These are phyloP conservation scores for Eimeria sp. DNA, from an alignment of 169 alveolate species.

Conservation along the genomic window DNA sequence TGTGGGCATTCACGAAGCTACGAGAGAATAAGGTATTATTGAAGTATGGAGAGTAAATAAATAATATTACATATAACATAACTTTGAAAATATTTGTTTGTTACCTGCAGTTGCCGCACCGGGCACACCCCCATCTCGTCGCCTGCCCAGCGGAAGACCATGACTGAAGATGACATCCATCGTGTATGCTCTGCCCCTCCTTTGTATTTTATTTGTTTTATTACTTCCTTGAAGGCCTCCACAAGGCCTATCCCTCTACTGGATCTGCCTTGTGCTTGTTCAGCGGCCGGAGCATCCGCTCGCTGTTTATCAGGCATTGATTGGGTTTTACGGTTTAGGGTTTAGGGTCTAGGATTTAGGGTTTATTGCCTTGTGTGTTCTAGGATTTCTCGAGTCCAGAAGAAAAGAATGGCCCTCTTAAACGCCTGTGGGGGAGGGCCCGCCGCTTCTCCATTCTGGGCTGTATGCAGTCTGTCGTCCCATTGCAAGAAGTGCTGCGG, in stretches of 20 bases:
- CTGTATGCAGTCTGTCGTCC: slow-evolving; percentile 41
- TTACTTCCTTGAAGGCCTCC: too few relatives aligned
- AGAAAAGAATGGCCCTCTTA: background rate
- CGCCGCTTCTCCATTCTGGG: slow-evolving; percentile 50
- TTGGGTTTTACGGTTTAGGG: too few relatives aligned
- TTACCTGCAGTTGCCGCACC: slow-evolving; percentile 2
- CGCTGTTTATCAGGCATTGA: too few relatives aligned
- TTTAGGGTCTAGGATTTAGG: background rate
- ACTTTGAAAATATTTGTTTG: background rate
- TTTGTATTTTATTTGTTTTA: background rate
- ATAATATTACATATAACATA: background rate
- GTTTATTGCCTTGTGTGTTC: background rate
- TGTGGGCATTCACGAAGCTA: too few relatives aligned
- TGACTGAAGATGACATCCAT: slow-evolving; percentile 68
- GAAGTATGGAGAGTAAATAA: background rate
- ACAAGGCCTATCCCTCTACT: background rate
- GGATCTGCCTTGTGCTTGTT: background rate
- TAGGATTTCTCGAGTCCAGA: slow-evolving; percentile 50
- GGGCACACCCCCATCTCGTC: background rate
- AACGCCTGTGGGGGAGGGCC: slow-evolving; percentile 25
- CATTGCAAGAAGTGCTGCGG: slow-evolving; percentile 58
- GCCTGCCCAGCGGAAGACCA: slow-evolving; percentile 41
- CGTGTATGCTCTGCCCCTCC: background rate
- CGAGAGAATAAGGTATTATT: too few relatives aligned
- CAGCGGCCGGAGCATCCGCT: background rate